Evolutionary conservation across 257 asterid genomes (phyloP).

Genomic region (Solanum chmielewskii): DNA sequence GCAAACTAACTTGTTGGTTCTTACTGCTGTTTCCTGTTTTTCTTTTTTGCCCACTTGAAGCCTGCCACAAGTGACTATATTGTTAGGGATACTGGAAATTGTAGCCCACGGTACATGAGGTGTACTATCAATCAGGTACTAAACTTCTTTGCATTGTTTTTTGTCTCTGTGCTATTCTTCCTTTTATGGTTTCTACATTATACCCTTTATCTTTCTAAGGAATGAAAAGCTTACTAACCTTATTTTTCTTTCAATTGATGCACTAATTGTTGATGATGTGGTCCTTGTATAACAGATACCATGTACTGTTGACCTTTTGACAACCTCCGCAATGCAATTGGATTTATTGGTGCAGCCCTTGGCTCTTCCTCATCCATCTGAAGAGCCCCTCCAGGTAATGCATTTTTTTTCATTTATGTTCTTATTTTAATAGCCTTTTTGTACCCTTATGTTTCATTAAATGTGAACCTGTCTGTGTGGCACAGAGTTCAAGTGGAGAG

Average conservation of each 20-base stretch:
- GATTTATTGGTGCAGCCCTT: slow-evolving; percentile 96
- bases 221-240: neutral
- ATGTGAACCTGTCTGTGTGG: neutral
- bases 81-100: slow-evolving; percentile 89
- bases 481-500: neutral
- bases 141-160: neutral
- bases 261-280: neutral
- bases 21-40: slow-evolving; percentile 1
- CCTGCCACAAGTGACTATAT: slow-evolving; percentile 96
- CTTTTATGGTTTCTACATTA: slow-evolving; percentile 5
- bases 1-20: neutral
- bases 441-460: neutral
- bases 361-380: slow-evolving; percentile 95
- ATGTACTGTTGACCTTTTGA: slow-evolving; percentile 83
- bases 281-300: slow-evolving; percentile 49
- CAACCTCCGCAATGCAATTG: slow-evolving; percentile 95
- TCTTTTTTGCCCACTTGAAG: slow-evolving; percentile 31
- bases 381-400: slow-evolving; percentile 91
- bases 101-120: slow-evolving; percentile 98
- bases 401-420: neutral
- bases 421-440: neutral
- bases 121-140: slow-evolving; percentile 86
- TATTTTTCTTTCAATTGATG: neutral
- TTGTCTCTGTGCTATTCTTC: slow-evolving; percentile 1
- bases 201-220: slow-evolving; percentile 8